Conservation (phyloP, 305 asterid genomes). For the Salvia sclarea region DNA sequence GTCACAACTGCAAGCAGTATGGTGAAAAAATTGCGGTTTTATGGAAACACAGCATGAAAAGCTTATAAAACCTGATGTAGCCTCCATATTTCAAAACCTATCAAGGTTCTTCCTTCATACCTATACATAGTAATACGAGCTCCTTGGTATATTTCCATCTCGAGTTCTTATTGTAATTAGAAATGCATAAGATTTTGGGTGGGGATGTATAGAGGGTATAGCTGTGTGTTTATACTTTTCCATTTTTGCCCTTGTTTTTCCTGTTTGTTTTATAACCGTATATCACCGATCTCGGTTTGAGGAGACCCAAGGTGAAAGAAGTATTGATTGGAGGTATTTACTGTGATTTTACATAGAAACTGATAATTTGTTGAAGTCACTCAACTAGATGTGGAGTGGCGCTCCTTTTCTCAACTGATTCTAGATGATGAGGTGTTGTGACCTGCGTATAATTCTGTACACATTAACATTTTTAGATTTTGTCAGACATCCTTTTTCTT, state of each 20-base stretch:
- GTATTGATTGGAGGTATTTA: conserved; percentile 5
- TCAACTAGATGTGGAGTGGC: conserved; percentile 30
- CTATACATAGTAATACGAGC: conserved; percentile 24
- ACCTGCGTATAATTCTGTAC: background rate
- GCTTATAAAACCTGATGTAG: conserved; percentile 17
- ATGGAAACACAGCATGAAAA: conserved; percentile 5
- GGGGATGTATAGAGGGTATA: conserved; percentile 45
- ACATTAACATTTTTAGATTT: too few species aligned
- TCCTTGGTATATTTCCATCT: conserved; percentile 31
- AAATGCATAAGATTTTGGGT: conserved; percentile 36
- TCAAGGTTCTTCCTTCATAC: conserved; percentile 12
- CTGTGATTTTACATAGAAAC: background rate
- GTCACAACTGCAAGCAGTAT: background rate
- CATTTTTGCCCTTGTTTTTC: conserved; percentile 2
- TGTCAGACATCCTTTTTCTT: too few species aligned
- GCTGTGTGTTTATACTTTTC: conserved; percentile 19
- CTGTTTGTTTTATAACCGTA: background rate
- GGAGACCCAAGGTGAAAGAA: conserved; percentile 19
- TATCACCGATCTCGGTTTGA: background rate
- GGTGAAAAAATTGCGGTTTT: conserved; percentile 11
- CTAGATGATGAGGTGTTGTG: too few species aligned
- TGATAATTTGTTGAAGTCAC: conserved; percentile 3
- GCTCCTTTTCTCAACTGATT: conserved; percentile 6
- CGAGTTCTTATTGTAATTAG: conserved; percentile 35
- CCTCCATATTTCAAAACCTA: conserved; percentile 12